Evolutionary conservation across 331 rosid species (phyloP).

Genomic region (Prunus yedoensis): DNA sequence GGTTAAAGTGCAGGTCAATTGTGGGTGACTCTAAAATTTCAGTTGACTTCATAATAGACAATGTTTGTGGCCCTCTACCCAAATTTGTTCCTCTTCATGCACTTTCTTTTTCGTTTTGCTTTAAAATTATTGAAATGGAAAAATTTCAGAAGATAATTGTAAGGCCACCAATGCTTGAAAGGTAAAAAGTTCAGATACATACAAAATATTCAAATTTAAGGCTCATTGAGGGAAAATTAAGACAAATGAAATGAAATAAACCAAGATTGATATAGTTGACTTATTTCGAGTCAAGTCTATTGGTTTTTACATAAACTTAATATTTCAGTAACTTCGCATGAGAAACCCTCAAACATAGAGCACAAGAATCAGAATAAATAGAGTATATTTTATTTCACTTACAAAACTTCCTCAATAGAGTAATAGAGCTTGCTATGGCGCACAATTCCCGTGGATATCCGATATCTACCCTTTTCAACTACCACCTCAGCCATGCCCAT

Average conservation of each 20-base stretch:
- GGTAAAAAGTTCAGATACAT: background rate
- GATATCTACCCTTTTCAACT: slow-evolving; percentile 61
- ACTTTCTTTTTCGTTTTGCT: background rate
- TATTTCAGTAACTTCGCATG: background rate
- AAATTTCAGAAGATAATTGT: background rate
- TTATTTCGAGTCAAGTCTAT: background rate
- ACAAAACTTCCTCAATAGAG: slow-evolving; percentile 81
- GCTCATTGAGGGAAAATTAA: background rate
- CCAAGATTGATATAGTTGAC: background rate
- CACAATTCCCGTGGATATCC: slow-evolving; percentile 77
- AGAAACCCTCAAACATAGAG: background rate
- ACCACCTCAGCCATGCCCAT: slow-evolving; percentile 67
- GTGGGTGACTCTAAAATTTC: background rate
- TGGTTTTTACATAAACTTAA: background rate
- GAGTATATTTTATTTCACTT: slow-evolving; percentile 42
- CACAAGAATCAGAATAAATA: background rate
- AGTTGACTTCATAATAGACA: background rate
- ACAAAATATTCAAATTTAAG: background rate
- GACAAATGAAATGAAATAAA: background rate
- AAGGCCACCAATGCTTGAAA: background rate
- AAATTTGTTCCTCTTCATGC: background rate
- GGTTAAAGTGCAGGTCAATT: background rate
- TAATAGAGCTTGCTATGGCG: slow-evolving; percentile 56
- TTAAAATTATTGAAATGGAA: background rate
- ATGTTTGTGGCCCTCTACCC: background rate